Base-by-base conservation (phyloP, 371 early-diverging fungal species). In the Apophysomyces ossiformis region DNA sequence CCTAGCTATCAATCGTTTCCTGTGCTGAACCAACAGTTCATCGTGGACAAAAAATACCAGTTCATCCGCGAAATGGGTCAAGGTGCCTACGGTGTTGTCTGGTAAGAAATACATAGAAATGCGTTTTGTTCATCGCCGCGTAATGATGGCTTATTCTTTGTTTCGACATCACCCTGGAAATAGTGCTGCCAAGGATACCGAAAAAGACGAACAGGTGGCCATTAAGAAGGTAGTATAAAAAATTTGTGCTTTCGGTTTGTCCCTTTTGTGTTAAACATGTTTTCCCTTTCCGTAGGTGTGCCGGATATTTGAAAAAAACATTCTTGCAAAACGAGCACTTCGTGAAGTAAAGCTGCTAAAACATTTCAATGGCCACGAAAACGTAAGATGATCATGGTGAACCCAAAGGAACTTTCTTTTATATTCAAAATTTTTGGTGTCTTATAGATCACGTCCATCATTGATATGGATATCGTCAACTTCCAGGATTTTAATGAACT, bases 311-410 rank as follows among this genome's bases (percentile, higher is more conserved):
- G 94, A 93, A 47, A 93, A 94, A 79, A 84, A 84, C 57, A 92
- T 96, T 41, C 84, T 95, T 9, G 90, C 94, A 39, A 93, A 93
- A 77, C 83, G 96, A 73, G 91, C 94, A 43, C 73, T 96, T 58
- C 91, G 96, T 46, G 96, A 96, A 78, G 88, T 96, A 61, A 96
- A 96, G 74, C 82, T 96, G 16, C 77, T 96, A 66, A 86, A 87
- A 61, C 93, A 95, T 77, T 95, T 96, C 72, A 92, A 92, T 65
- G 93, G 93, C 58, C 96, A 96, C 70, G 94, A 94, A 71, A 95
- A 95, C 74, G 92, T 94, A 85, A 72, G 77, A 60, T 41, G 26
- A 13, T 58, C 35, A 65, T 50, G 11, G 45, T 43, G 7, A 41
- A 13, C 60, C 45, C 47, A 58, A n/a, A 38, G 16, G 7, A 26